Evolutionary conservation across 106 monocot species (phyloP), one percentile per base, ranked within the genome.

Genomic region (Allium fistulosum): DNA sequence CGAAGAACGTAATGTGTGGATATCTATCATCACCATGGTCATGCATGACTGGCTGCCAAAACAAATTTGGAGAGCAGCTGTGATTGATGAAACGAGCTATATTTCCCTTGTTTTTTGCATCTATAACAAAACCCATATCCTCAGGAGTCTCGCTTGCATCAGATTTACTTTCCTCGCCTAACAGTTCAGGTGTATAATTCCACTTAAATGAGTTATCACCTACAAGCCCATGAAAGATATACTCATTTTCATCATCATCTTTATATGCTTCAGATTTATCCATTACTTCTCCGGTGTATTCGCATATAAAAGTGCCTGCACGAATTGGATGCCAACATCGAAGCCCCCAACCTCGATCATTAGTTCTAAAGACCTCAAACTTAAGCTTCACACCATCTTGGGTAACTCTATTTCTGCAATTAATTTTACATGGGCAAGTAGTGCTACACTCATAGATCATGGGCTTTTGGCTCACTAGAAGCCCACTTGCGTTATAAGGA

Each of bases 261-360:
- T 80, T 72, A 60, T 80, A 74, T 48, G 61, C 82, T 45, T 53
- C 61, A 26, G 10, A 10, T 47, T 80, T 77, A 22, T 78, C 67
- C 8, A 80, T 57, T n/a, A 82, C 53, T 71, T 82, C 80, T 4
- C 94, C 94, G 4, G 75, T 71, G 45, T 82, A 94, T 69, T 94
- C 94, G 59, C 90, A 90, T 46, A 94, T 79, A 57, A 94, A 94
- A 59, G 80, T 76, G 5, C 90, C 94, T 1, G 87, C 82, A 4
- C 94, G 65, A 60, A 94, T 87, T 11, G 94, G 85, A 27, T 94
- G 90, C 94, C 94, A 94, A 4, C 87, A 90, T 6, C 83, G 86
- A 49, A 94, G 82, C 15, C 94, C 94, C 94, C 94, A 94, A 46
- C 94, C 94, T 15, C 69, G 69, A 63, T 77, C 73, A 48, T 22